Base-by-base conservation (phyloP, 2,329 filamentous ascomycete genomes). In the Chalaropsis thielavioides region DNA sequence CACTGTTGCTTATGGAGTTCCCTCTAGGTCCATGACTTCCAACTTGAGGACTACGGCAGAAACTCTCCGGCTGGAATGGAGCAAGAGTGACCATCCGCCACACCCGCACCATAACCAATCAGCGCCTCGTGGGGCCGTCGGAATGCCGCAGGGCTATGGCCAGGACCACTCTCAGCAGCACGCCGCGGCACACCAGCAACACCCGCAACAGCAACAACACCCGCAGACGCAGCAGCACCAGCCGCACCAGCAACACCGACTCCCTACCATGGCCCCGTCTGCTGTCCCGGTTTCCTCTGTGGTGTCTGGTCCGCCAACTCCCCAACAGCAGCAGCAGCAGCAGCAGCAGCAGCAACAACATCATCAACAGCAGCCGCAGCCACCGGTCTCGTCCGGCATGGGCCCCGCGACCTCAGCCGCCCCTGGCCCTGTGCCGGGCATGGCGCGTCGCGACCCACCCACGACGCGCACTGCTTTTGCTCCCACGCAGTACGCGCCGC, bases 171-270 rank as follows among this genome's bases (percentile, higher is more conserved):
- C 59, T n/a, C 59, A 61, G 11, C 59, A 61, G 58, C 58, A 61
- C 10, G 38, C 38, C 10, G 38, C 38, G 5, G 27, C 35, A 24
- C 64, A 65, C 13, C 63, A 65, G 24, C 64, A 65, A 19, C 64
- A 65, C n/a, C 64, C 61, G 19, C 64, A 65, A 5, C 63, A 65
- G 17, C 58, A 62, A 41, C 64, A 65, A 56, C 61, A 61, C 13
- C 56, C 43, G 3, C 56, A 60, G 19, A 22, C 40, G 17, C 63
- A 61, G 40, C 63, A 61, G 41, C 63, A 65, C 31, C 44, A 31
- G 6, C 31, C 2, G 31, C 31, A 66, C 2, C 44, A 44, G 8
- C 63, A 66, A 43, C 64, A 66, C 24, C 60, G 64, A 15, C 60
- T 66, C 15, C 64, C 64, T 1, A 60, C 60, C 13, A 62, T 62